Base-by-base conservation (phyloP, 1,284 basidiomycete genomes). In the Ustilago cynodontis region DNA sequence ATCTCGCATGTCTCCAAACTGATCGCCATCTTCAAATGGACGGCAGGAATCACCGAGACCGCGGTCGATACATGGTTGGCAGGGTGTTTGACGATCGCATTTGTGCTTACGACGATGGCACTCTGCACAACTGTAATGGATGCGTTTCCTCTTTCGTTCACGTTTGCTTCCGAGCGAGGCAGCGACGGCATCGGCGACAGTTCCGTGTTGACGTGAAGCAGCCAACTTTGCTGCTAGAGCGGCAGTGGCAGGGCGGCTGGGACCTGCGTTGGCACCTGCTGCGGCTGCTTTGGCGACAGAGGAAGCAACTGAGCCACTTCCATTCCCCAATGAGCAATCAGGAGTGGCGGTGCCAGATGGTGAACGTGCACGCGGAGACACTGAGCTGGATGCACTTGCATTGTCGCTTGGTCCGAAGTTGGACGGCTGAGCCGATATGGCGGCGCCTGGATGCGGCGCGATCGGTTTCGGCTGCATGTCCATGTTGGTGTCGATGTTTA, bases 91-190 rank as follows among this genome's bases (percentile, higher is more conserved):
- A 33, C 82, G 77, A 66, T 83, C 82, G 52, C 82, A 83, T 62
- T 81, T 81, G 77, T 83, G 82, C 60, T 83, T 83, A 10, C 82
- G 70, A 43, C 82, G 69, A 62, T 83, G 82, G 29, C 82, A 83
- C 55, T 85, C 83, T 13, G 83, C 78, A 41, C 83, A 85, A 31
- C 76, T 79, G 71, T 84, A 85, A 61, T 84, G 83, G 50, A 84
- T 72, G 43, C 83, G 78, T 61, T 82, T 79, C 33, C 82, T 65
- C 65, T 82, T 83, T 18, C 77, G 65, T 60, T 81, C 77, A 26
- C 70, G 71, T 35, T 79, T 77, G 64, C 71, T 78, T 20, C 72
- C 81, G 16, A 83, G 71, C 9, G 77, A 73, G 8, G 74, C 78
- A 22, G 80, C 79, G n/a, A 83, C 79, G 20, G 72, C 78, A 56